A percentile compares a stretch with the other conserved stretches of the same genome.
These are phyloP conservation scores for Starmerella etchellsii DNA, from an alignment of 805 yeast genomes.

Conservation along the genomic window DNA sequence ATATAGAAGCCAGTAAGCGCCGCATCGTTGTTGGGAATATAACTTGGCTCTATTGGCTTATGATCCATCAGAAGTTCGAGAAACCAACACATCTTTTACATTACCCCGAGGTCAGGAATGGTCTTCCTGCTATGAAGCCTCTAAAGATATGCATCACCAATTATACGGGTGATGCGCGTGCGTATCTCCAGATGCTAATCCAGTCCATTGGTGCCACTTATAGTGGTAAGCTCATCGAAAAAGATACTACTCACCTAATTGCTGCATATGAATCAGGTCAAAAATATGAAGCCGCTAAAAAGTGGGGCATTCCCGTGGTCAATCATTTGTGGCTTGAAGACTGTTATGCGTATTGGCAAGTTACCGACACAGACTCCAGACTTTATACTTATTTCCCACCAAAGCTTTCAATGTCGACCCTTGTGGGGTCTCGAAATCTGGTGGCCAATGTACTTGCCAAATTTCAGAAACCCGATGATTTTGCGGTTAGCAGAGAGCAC, in stretches of 20 bases:
- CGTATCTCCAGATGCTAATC: slow-evolving; percentile 52
- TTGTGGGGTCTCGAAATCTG: slow-evolving; percentile 42
- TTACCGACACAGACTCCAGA: slow-evolving; percentile 34
- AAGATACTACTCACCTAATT: slow-evolving; percentile 57
- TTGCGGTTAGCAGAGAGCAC: slow-evolving; percentile 8
- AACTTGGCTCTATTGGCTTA: slow-evolving; percentile 62
- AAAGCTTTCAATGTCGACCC: slow-evolving; percentile 32
- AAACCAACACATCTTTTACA: slow-evolving; percentile 52
- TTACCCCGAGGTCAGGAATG: slow-evolving; percentile 48
- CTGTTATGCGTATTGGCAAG: slow-evolving; percentile 49
- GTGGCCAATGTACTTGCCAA: slow-evolving; percentile 31
- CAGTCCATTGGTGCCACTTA: slow-evolving; percentile 62
- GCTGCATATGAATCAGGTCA: slow-evolving; percentile 56
- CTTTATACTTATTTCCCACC: slow-evolving; percentile 39
- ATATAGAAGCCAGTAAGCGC: slow-evolving; percentile 33
- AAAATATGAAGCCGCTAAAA: slow-evolving; percentile 59
- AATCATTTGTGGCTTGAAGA: slow-evolving; percentile 88
- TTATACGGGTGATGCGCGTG: slow-evolving; percentile 73
- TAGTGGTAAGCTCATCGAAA: slow-evolving; percentile 49
- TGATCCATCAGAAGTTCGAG: slow-evolving; percentile 42
- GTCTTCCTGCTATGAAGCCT: slow-evolving; percentile 42
- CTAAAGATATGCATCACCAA: slow-evolving; percentile 57
- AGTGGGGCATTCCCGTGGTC: slow-evolving; percentile 55
- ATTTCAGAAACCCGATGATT: slow-evolving; percentile 26
- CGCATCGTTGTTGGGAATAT: slow-evolving; percentile 47